Evolutionary conservation across 495 filamentous ascomycete species (phyloP).

Genomic region (Aspergillus ellipticus): DNA sequence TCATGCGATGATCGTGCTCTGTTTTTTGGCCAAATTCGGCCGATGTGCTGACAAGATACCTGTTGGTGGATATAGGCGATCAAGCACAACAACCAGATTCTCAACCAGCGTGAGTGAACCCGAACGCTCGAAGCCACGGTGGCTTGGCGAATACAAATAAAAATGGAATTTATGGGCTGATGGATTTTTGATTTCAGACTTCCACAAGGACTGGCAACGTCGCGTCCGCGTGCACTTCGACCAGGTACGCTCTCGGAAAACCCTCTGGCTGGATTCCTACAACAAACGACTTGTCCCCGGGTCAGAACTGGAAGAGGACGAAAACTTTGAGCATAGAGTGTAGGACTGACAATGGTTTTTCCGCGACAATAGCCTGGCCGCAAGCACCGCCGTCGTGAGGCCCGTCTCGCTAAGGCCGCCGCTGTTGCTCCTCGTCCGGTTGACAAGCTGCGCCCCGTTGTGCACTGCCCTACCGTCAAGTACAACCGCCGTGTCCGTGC

Average conservation of each 20-base stretch:
- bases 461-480: conserved; percentile 91
- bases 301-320: background rate
- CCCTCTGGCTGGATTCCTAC: conserved; percentile 16
- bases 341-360: conserved; percentile 28
- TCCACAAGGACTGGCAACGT: conserved; percentile 99
- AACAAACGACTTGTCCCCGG: conserved; percentile 11
- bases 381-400: conserved; percentile 85
- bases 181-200: conserved; percentile 57
- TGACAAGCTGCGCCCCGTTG: conserved; percentile 93
- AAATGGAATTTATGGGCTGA: conserved; percentile 24
- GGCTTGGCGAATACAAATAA: conserved; percentile 3
- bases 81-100: conserved; percentile 99
- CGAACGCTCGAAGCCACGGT: conserved; percentile 4
- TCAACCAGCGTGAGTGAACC: conserved; percentile 80
- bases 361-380: conserved; percentile 70
- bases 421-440: conserved; percentile 92
- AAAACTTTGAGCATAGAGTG: background rate
- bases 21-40: background rate
- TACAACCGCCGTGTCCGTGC: conserved; percentile 98
- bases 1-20: conserved; percentile 4
- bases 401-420: conserved; percentile 87
- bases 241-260: conserved; percentile 67
- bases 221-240: conserved; percentile 98
- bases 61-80: conserved; percentile 64
- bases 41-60: conserved; percentile 27